phyloP scores from a whole-genome alignment of 179 eudicot species.

The Amaranthus tricolor region DNA sequence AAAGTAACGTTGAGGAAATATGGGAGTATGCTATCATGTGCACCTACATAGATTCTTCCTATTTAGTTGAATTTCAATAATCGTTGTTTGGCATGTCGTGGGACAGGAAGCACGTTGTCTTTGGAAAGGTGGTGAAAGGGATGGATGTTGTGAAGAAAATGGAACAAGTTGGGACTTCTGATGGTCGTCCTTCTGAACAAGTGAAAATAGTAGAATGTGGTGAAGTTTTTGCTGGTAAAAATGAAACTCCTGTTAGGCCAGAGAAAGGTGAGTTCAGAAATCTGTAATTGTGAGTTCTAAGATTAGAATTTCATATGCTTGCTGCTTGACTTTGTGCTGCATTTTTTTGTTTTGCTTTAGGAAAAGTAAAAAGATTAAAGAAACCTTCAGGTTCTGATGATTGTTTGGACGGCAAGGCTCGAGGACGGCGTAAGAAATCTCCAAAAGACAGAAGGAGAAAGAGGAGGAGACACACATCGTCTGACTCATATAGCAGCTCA shows the following conservation, averaged over 20 bases:
- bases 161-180: slow-evolving; percentile 67
- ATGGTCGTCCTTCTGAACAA: slow-evolving; percentile 52
- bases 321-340: not conserved
- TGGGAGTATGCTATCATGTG: not conserved
- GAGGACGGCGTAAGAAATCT: slow-evolving; percentile 46
- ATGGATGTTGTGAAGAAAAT: slow-evolving; percentile 74
- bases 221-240: slow-evolving; percentile 52
- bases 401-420: slow-evolving; percentile 53
- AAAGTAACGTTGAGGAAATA: not conserved
- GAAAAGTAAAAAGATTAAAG: slow-evolving; percentile 52
- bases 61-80: not conserved
- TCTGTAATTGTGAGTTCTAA: slow-evolving; percentile 7
- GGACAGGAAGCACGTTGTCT: slow-evolving; percentile 92
- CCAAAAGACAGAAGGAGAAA: slow-evolving; percentile 60
- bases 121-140: slow-evolving; percentile 85
- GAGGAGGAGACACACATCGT: slow-evolving; percentile 73
- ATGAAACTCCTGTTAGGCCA: slow-evolving; percentile 30
- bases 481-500: slow-evolving; percentile 86
- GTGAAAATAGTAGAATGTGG: slow-evolving; percentile 84
- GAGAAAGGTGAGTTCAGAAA: slow-evolving; percentile 57
- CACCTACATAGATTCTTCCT: not conserved
- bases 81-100: slow-evolving; percentile 17
- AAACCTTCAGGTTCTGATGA: slow-evolving; percentile 52
- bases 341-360: slow-evolving; percentile 27
- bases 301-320: not conserved